Percentiles rank a stretch among this genome's conserved stretches.
Conservation (phyloP, 257 asterid species). For the Plantago elongata region DNA sequence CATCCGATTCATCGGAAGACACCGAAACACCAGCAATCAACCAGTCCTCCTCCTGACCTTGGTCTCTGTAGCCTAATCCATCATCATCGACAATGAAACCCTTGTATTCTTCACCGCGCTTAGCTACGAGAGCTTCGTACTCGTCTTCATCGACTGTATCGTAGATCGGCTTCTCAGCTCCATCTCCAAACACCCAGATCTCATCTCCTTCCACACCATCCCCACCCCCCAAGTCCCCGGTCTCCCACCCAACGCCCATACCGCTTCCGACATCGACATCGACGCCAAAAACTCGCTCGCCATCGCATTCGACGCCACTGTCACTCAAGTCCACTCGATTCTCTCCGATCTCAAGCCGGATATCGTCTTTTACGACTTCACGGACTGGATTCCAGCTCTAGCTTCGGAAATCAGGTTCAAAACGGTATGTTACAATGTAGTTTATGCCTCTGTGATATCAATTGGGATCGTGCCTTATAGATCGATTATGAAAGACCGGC, state of each 20-base stretch:
- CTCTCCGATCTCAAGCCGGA: conserved; percentile 37
- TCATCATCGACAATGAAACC: conserved; percentile 82
- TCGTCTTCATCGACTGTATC: conserved; percentile 76
- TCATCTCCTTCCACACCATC: conserved; percentile 42
- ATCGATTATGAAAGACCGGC: conserved; percentile 33
- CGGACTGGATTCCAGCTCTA: no score
- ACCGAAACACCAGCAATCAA: conserved; percentile 45
- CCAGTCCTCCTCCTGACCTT: conserved; percentile 98
- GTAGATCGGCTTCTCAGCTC: conserved; percentile 68
- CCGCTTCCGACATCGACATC: conserved; percentile 68
- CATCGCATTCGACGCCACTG: conserved; percentile 57
- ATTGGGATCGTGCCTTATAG: conserved; percentile 44
- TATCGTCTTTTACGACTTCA: conserved; percentile 58
- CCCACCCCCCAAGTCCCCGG: conserved; percentile 56
- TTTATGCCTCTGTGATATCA: conserved; percentile 59
- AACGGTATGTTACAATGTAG: conserved; percentile 52
- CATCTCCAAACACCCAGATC: conserved; percentile 39
- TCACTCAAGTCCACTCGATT: conserved; percentile 31
- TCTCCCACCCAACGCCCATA: conserved; percentile 71
- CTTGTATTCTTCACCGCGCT: conserved; percentile 67
- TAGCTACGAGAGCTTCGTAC: conserved; percentile 73
- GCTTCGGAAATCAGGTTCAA: conserved; percentile 54
- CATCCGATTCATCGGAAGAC: conserved; percentile 75
- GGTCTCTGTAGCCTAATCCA: conserved; percentile 88
- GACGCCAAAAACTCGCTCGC: conserved; percentile 47